Conservation (phyloP, 2,329 filamentous ascomycete species). For the Colletotrichum lindemuthianum region DNA sequence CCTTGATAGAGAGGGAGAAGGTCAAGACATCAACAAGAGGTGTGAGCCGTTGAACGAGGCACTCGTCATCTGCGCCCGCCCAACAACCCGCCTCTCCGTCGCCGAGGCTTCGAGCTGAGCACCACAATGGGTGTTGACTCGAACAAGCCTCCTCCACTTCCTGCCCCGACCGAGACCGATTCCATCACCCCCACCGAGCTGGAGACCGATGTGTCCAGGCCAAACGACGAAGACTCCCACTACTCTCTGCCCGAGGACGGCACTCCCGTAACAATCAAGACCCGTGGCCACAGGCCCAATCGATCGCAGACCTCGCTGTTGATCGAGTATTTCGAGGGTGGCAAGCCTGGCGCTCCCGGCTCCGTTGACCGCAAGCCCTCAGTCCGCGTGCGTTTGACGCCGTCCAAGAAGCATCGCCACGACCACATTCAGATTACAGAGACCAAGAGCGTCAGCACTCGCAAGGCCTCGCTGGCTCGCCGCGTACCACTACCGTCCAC, state of each 20-base stretch:
- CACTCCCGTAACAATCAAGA: constrained; percentile 91
- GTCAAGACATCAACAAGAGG: constrained; percentile 28
- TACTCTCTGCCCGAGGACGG: constrained; percentile 88
- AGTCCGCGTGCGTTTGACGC: constrained; percentile 82
- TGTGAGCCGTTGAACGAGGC: constrained; percentile 33
- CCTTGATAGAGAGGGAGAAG: constrained; percentile 31
- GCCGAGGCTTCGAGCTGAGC: constrained; percentile 34
- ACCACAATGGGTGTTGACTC: constrained; percentile 65
- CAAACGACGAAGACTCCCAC: constrained; percentile 75
- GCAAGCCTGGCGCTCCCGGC: constrained; percentile 64
- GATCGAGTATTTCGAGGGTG: constrained; percentile 94
- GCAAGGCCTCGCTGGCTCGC: constrained; percentile 69
- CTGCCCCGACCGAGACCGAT: constrained; percentile 81
- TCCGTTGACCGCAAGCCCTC: constrained; percentile 79
- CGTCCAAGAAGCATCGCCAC: constrained; percentile 74
- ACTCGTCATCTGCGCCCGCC: constrained; percentile 30
- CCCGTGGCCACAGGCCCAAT: constrained; percentile 68
- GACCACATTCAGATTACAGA: constrained; percentile 91
- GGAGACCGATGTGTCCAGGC: constrained; percentile 74
- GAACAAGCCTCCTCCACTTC: constrained; percentile 73
- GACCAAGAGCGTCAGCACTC: constrained; percentile 70
- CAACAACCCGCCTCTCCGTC: constrained; percentile 26
- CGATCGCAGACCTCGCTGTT: constrained; percentile 88
- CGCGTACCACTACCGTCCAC: constrained; percentile 64
- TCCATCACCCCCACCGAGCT: constrained; percentile 72